These are phyloP conservation scores for Globisporangium alternatum DNA, from an alignment of 352 stramenopile species.

Conservation along the genomic window DNA sequence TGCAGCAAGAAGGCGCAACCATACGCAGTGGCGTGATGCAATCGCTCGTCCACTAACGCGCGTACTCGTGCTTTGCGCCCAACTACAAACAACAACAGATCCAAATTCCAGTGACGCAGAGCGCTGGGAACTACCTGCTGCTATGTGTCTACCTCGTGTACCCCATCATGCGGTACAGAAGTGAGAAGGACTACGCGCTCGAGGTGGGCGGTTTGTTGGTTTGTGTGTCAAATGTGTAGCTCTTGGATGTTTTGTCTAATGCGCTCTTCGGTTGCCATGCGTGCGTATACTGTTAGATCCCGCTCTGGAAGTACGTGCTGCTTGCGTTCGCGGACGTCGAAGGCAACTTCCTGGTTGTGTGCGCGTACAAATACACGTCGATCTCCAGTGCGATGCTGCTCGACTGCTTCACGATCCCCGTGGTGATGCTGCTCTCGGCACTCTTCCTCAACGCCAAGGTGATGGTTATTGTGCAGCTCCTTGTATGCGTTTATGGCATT, in stretches of 20 bases:
- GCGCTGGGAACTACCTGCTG: conserved; percentile 66
- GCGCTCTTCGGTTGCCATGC: not conserved
- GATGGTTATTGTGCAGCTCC: not conserved
- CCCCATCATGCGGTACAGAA: conserved; percentile 39
- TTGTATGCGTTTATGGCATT: not conserved
- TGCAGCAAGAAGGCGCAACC: not conserved
- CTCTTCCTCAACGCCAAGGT: conserved; percentile 83
- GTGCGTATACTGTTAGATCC: conserved; percentile 28
- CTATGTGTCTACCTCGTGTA: conserved; percentile 55
- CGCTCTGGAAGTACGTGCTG: conserved; percentile 89
- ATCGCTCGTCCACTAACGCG: not conserved
- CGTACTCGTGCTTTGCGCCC: conserved; percentile 2
- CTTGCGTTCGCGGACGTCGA: conserved; percentile 94
- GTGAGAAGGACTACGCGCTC: conserved; percentile 43
- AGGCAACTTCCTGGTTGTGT: conserved; percentile 94
- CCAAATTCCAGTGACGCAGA: conserved; percentile 74
- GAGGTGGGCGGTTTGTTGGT: conserved; percentile 24
- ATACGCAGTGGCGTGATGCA: not conserved
- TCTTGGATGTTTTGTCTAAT: not conserved
- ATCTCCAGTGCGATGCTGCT: conserved; percentile 96
- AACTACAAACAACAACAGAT: conserved; percentile 32
- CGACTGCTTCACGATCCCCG: conserved; percentile 95
- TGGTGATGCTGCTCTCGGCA: conserved; percentile 92
- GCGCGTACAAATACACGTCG: conserved; percentile 95
- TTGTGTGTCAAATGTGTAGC: not conserved